These are phyloP conservation scores for Penicillium digitatum DNA, from an alignment of 2,329 filamentous ascomycete species.

Conservation along the genomic window DNA sequence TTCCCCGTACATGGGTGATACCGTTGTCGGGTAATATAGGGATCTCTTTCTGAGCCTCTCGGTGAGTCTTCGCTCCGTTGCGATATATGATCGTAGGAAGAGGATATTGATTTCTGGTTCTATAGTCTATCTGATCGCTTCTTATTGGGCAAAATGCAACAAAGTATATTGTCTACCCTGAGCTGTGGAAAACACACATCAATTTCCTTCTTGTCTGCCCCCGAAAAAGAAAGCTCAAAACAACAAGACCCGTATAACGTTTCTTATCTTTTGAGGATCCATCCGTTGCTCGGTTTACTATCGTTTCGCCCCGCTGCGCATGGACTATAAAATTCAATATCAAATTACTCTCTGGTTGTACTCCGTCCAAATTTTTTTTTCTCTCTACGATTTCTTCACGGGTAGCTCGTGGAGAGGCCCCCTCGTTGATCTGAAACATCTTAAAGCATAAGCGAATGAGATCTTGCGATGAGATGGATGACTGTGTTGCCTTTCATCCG, in stretches of 20 bases:
- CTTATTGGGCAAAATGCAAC: background rate
- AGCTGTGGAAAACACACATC: too few species aligned
- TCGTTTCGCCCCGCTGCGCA: constrained; percentile 2
- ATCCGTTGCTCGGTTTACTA: background rate
- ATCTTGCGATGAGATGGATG: background rate
- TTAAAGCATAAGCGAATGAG: background rate
- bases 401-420: background rate
- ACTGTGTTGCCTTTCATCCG: background rate
- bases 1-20: constrained; percentile 4
- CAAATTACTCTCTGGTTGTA: background rate
- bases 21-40: constrained; percentile 23
- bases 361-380: too few species aligned
- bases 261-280: constrained; percentile 13
- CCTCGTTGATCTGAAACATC: background rate
- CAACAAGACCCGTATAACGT: constrained; percentile 12
- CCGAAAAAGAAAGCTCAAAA: background rate
- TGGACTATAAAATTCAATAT: constrained; percentile 5
- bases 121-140: background rate
- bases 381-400: background rate
- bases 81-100: background rate
- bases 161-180: background rate
- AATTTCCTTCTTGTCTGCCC: background rate
- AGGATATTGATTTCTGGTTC: background rate
- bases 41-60: constrained; percentile 8
- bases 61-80: constrained; percentile 14